Base-by-base conservation (phyloP, 2,329 filamentous ascomycete species). In the Beauveria sp. region DNA sequence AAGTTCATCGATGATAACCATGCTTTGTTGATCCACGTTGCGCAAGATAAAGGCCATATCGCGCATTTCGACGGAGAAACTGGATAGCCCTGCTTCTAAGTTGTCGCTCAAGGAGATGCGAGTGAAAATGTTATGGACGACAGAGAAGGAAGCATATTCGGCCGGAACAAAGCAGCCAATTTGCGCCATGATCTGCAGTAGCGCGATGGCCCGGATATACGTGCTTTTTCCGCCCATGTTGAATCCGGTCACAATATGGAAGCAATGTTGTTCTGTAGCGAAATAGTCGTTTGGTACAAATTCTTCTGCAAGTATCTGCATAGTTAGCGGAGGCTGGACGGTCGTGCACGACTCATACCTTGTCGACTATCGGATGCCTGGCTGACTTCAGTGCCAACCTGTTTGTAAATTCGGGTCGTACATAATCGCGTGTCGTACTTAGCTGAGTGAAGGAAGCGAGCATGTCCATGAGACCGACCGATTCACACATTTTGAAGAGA, bases 211-310 rank as follows among this genome's bases (percentile, higher is more conserved):
- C 55, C 91, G 86, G 64, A 98, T 96, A 69, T 97, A 98, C 0
- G 93, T 99, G 65, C 90, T 96, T 72, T 98, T 99, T 1, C 93
- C 95, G 67, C 91, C 96, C 95, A 99, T 99, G 68, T 99, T 99
- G 72, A 91, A 96, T 3, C 95, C 93, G 0, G 93, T 98, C 65
- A 99, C 87, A 64, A 98, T 89, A 66, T 98, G 93, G 68, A 97
- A 96, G 1, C 93, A 86, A 42, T 86, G 86, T 63, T 93, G 86
- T 40, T 88, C 82, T 0, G 87, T 89, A 3, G 91, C 88, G 68
- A 93, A 98, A 30, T 93, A 90, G 69, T 98, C 93, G 65, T 98
- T 98, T 0, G 95, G 90, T 3, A 98, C 79, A 70, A 90, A 96
- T 24, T 83, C 85, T 51, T 81, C 82, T 1, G 78, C 75, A 65